These are phyloP conservation scores for Zygoascus biomembranicola DNA, from an alignment of 805 yeast genomes.

Conservation along the genomic window DNA sequence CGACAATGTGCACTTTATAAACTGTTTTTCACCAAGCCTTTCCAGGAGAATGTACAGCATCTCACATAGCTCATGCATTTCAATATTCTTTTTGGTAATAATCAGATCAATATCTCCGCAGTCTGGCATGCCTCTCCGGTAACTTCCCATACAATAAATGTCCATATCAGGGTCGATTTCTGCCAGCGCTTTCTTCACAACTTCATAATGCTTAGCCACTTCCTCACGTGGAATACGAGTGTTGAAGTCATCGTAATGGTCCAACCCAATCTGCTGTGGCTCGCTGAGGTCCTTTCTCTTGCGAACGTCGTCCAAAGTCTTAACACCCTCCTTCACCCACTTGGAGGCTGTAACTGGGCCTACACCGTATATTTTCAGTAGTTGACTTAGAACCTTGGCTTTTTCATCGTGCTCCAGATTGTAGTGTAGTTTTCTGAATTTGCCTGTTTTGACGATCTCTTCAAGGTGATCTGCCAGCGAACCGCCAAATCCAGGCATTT, in stretches of 20 bases:
- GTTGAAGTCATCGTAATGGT: conserved; percentile 41
- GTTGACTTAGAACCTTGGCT: conserved; percentile 24
- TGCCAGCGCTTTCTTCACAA: conserved; percentile 23
- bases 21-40: conserved; percentile 23
- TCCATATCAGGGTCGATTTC: conserved; percentile 32
- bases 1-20: conserved; percentile 30
- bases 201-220: conserved; percentile 34
- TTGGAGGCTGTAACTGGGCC: conserved; percentile 36
- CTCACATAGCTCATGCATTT: conserved; percentile 19
- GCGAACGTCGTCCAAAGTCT: conserved; percentile 34
- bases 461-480: conserved; percentile 37
- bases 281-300: conserved; percentile 24
- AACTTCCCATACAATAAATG: conserved; percentile 42
- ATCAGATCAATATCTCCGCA: conserved; percentile 51
- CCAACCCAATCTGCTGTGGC: conserved; percentile 35
- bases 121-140: conserved; percentile 37
- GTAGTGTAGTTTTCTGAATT: conserved; percentile 18
- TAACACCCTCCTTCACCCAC: conserved; percentile 34
- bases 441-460: conserved; percentile 36
- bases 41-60: conserved; percentile 20
- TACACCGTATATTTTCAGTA: conserved; percentile 42
- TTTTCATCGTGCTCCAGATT: conserved; percentile 16
- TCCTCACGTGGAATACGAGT: conserved; percentile 38
- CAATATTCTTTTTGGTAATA: conserved; percentile 30
- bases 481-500: conserved; percentile 35